These are phyloP conservation scores for Backusella tarrabulga DNA, from an alignment of 192 early-diverging fungal genomes.

Conservation along the genomic window DNA sequence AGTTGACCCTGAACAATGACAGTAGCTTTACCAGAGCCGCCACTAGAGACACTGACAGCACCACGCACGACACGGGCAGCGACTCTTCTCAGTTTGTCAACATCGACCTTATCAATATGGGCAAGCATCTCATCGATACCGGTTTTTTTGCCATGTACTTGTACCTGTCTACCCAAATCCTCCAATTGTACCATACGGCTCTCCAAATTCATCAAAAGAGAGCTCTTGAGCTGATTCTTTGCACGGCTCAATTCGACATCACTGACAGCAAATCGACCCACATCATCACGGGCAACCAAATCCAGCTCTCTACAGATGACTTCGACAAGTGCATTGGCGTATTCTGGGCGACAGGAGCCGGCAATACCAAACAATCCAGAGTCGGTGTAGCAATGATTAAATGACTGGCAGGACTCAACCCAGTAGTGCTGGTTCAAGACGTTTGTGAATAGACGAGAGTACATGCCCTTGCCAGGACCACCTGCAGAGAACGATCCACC, in stretches of 20 bases:
- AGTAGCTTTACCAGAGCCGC: slow-evolving; percentile 62
- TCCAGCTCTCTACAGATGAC: slow-evolving; percentile 85
- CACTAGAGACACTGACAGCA: slow-evolving; percentile 49
- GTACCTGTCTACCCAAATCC: slow-evolving; percentile 88
- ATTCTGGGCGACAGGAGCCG: slow-evolving; percentile 78
- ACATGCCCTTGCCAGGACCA: slow-evolving; percentile 99
- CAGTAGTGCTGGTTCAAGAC: slow-evolving; percentile 93
- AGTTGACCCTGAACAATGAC: slow-evolving; percentile 66
- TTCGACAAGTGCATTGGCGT: slow-evolving; percentile 70
- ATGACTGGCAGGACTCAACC: slow-evolving; percentile 92
- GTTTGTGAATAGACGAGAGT: slow-evolving; percentile 93
- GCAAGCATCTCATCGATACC: slow-evolving; percentile 74
- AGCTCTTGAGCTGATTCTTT: slow-evolving; percentile 94
- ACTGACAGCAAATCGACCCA: slow-evolving; percentile 42
- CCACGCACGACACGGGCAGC: slow-evolving; percentile 70
- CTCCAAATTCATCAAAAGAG: slow-evolving; percentile 93
- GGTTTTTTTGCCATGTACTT: slow-evolving; percentile 72
- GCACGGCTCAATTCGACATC: slow-evolving; percentile 74
- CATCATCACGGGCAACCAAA: slow-evolving; percentile 52
- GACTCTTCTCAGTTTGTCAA: slow-evolving; percentile 75
- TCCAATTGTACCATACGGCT: slow-evolving; percentile 91
- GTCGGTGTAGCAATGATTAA: slow-evolving; percentile 91
- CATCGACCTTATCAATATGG: slow-evolving; percentile 76
- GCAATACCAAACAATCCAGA: slow-evolving; percentile 92
- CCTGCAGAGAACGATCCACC: slow-evolving; percentile 97